A percentile compares a stretch with the other conserved stretches of the same genome.
These are phyloP conservation scores for Pulicaria dysenterica DNA, from an alignment of 129 eudicot genomes.

Conservation along the genomic window DNA sequence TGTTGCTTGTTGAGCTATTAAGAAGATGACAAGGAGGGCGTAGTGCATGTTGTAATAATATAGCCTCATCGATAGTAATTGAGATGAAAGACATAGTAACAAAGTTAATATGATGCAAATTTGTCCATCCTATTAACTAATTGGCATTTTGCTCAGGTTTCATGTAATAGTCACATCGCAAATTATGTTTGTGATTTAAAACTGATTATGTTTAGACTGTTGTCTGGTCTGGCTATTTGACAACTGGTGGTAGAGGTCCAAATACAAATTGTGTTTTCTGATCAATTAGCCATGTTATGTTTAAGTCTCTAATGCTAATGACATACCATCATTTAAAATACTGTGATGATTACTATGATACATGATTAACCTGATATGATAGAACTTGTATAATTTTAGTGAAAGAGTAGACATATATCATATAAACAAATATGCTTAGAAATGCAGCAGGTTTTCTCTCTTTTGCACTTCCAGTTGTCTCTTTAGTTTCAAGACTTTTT, in stretches of 20 bases:
- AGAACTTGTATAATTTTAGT: background rate
- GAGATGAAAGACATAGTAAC: too few species aligned
- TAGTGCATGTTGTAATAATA: too few species aligned
- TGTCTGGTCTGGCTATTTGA: background rate
- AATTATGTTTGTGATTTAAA: background rate
- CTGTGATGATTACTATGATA: too few species aligned
- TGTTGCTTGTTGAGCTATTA: too few species aligned
- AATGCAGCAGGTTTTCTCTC: background rate
- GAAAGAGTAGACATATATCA: constrained; percentile 6
- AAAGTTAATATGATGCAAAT: too few species aligned
- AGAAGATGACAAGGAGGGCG: too few species aligned
- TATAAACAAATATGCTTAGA: background rate
- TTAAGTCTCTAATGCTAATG: background rate
- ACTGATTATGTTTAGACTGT: background rate
- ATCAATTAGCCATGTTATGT: background rate
- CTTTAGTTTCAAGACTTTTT: background rate
- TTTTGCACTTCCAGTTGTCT: background rate
- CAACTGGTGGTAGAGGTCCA: background rate
- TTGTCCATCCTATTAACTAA: background rate
- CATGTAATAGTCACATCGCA: background rate
- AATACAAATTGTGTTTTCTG: background rate
- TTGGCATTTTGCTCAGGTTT: background rate
- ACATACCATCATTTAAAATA: too few species aligned
- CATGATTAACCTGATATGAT: background rate
- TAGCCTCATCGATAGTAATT: too few species aligned